These are phyloP conservation scores for Lecanicillium sp. DNA, from an alignment of 2,329 filamentous ascomycete species.

Conservation along the genomic window DNA sequence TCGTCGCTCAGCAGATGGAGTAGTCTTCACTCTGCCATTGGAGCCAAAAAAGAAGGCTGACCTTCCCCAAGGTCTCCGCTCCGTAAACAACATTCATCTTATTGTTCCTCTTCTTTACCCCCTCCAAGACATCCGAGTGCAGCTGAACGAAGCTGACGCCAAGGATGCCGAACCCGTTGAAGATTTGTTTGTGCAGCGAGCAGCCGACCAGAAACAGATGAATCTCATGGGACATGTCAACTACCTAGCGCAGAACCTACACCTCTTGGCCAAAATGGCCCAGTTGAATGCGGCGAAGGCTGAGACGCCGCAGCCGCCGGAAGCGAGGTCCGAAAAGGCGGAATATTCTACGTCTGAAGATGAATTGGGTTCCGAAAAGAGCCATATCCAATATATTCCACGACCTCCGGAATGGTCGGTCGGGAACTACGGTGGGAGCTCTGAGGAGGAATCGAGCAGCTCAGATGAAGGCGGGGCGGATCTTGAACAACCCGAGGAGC, in stretches of 20 bases:
- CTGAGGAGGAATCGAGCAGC: slow-evolving; percentile 42
- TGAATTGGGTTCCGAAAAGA: slow-evolving; percentile 39
- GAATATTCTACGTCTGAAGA: slow-evolving; percentile 5
- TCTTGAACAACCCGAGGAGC: slow-evolving; percentile 26
- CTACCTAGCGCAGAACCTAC: slow-evolving; percentile 65
- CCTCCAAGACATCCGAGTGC: slow-evolving; percentile 58
- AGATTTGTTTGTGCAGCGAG: slow-evolving; percentile 56
- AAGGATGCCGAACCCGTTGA: slow-evolving; percentile 58
- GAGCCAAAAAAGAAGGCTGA: slow-evolving; percentile 56
- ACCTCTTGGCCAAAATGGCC: slow-evolving; percentile 55
- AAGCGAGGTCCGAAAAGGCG: slow-evolving; percentile 11
- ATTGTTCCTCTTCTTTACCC: slow-evolving; percentile 68
- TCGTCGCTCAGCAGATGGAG: slow-evolving; percentile 62
- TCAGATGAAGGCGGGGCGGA: slow-evolving; percentile 39
- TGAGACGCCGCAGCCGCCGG: slow-evolving; percentile 16
- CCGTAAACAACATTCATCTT: slow-evolving; percentile 58
- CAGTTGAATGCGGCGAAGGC: slow-evolving; percentile 21
- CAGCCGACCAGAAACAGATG: slow-evolving; percentile 50
- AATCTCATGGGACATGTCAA: slow-evolving; percentile 70
- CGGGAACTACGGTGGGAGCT: slow-evolving; percentile 32
- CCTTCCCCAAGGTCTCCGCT: slow-evolving; percentile 55
- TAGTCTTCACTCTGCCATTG: slow-evolving; percentile 64
- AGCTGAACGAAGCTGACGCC: slow-evolving; percentile 58
- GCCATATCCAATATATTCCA: slow-evolving; percentile 65
- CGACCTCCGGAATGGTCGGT: slow-evolving; percentile 70